phyloP scores from a whole-genome alignment of 2,329 filamentous ascomycete species.

The Nemania sp. region DNA sequence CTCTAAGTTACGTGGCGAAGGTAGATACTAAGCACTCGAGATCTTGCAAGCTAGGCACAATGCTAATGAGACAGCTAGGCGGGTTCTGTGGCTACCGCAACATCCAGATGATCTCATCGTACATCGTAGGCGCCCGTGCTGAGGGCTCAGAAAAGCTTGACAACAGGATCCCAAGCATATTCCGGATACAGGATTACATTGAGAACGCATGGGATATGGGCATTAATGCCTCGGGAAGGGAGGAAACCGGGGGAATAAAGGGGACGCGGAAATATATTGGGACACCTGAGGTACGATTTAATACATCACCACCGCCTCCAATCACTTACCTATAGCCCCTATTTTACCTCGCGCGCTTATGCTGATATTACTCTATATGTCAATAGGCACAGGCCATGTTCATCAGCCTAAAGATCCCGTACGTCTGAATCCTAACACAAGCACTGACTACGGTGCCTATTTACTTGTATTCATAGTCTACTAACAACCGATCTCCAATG shows the following conservation, averaged over 20 bases:
- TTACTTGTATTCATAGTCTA: background rate
- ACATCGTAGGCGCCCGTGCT: constrained; percentile 71
- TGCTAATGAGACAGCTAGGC: constrained; percentile 59
- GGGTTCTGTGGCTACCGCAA: constrained; percentile 96
- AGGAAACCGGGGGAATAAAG: constrained; percentile 87
- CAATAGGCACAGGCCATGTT: constrained; percentile 82
- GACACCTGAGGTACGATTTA: constrained; percentile 79
- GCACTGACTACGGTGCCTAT: background rate
- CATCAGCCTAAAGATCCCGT: constrained; percentile 74
- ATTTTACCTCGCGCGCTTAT: background rate
- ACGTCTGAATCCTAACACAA: constrained; percentile 48
- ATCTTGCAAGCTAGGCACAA: background rate
- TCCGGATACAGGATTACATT: constrained; percentile 86
- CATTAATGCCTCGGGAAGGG: constrained; percentile 78
- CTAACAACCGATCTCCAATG: constrained; percentile 24
- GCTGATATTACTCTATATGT: constrained; percentile 8
- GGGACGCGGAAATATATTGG: constrained; percentile 97
- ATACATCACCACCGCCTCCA: background rate
- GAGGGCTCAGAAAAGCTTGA: constrained; percentile 71
- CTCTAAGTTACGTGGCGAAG: constrained; percentile 82
- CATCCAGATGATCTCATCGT: constrained; percentile 90
- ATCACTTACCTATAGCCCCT: background rate
- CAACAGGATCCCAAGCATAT: constrained; percentile 76
- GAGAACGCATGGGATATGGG: constrained; percentile 89
- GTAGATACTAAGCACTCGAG: constrained; percentile 51